Evolutionary conservation across 2,329 filamentous ascomycete species (phyloP), one percentile per base, ranked within the genome.

Genomic region (Xylaria arbuscula): DNA sequence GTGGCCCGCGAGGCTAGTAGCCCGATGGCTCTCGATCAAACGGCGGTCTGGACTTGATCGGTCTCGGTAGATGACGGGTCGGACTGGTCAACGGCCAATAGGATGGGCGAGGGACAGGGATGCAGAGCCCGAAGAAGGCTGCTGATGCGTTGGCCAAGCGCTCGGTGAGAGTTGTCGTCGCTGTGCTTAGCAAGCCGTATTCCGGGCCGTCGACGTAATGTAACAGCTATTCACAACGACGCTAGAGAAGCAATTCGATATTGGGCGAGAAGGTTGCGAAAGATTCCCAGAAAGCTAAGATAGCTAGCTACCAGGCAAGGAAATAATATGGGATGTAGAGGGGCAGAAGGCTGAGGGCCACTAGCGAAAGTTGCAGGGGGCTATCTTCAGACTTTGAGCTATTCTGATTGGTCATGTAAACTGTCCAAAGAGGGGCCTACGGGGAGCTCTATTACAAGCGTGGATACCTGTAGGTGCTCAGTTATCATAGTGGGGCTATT

Each of bases 341-440:
- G 66, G 62, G 55, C 40, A 55, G 56, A 65, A 68, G 66, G 66
- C 66, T 68, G 66, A 68, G 60, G 40, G 28, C 24, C 24, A 36
- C 28, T 4, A 34, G 15, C 42, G 42, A 60, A 50, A 36, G 57
- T 50, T 34, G 40, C 24, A 22, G 24, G 24, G 28, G 34, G 6
- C 11, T 40, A 2, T 40, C 53, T 40, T 3, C 9, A n/a, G n/a
- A 51, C 4, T 56, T 55, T 38, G 15, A 5, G 7, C 15, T 5
- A 48, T 32, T 28, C 24, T 64, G 60, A 67, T 67, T 64, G 65
- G 65, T 17, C 5, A 28, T 28, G 28, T 34, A 17, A 19, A 59
- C 32, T 3, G 48, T 19, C 50, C 7, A 24, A 45, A 19, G 64
- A 62, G 50, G 28, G 28, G 51, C 28, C 3, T 36, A 28, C 32